Evolutionary conservation across 495 filamentous ascomycete species (phyloP), one percentile per base, ranked within the genome.

Genomic region (Cladorrhinum samala): DNA sequence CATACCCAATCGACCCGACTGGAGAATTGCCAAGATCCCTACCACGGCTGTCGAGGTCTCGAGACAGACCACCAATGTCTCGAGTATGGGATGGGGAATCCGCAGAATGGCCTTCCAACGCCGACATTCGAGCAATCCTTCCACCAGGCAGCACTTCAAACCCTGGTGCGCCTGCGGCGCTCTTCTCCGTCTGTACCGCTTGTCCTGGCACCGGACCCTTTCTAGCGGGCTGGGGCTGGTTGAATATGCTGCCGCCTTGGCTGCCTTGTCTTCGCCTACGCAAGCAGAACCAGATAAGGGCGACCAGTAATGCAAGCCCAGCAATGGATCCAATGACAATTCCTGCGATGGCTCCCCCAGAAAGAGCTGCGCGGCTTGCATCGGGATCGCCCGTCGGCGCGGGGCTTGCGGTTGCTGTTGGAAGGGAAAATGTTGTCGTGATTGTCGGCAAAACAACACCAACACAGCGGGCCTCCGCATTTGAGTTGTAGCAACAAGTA

Each of bases 101-200:
- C 50, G 76, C 82, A 0, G 83, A 77, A 53, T 81, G 75, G 1
- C 77, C 83, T 65, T 96, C 91, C 30, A 99, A 72, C 11, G 94
- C 94, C 25, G 92, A 91, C 94, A 99, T 97, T 33, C 94, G 82
- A 8, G 93, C 86, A 44, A 99, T 91, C 40, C 94, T 83, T 33
- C 89, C 91, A 25, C 91, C 92, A 36, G 91, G 87, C 20, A 92
- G 78, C 25, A 87, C 76, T 54, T 88, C 85, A 56, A 86, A 88
- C 30, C 80, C 82, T 50, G 78, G 72, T 13, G 83, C 21, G 2
- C n/a, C 24, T 6, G 21, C 45, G 21, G 45, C 20, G 79, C 25
- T 77, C 62, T 16, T 40, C 39, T 17, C 68, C 58, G 56, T 57
- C 8, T 67, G 64, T 4, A 68, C 61, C 53, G 65, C 58, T 41